Evolutionary conservation across 2,329 filamentous ascomycete genomes (phyloP).

Genomic region (Epicoccum sorghinum): DNA sequence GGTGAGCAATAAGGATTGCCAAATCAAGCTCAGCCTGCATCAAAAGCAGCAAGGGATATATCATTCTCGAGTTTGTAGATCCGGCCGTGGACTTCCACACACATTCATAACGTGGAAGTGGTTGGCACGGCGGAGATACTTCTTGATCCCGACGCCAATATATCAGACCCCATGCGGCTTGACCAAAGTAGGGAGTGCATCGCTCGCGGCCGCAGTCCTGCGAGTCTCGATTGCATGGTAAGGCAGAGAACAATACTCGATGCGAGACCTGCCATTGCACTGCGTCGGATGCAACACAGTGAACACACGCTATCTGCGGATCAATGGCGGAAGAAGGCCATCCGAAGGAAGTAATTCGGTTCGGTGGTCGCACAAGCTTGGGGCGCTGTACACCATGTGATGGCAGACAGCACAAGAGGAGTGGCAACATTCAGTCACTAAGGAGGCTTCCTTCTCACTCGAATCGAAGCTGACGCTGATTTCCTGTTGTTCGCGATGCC

Average conservation of each 20-base stretch:
- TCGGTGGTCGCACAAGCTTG: slow-evolving; percentile 2
- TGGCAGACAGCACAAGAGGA: not conserved
- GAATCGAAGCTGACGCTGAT: not conserved
- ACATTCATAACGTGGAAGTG: not conserved
- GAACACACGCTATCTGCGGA: not conserved
- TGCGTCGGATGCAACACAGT: not conserved
- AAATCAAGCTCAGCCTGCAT: slow-evolving; percentile 9
- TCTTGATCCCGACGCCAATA: not conserved
- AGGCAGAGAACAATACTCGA: not conserved
- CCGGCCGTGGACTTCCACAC: not conserved
- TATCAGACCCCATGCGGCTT: not conserved
- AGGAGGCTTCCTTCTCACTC: not conserved
- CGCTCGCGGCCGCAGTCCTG: not conserved
- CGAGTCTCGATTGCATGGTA: too few relatives aligned
- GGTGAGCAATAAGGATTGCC: slow-evolving; percentile 3
- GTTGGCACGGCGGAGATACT: not conserved
- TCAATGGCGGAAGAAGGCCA: not conserved
- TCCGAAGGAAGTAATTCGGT: not conserved
- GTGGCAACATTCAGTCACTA: not conserved
- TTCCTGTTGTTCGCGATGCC: not conserved
- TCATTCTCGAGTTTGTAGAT: not conserved
- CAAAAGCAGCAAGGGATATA: slow-evolving; percentile 2
- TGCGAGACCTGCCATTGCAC: not conserved
- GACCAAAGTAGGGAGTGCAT: not conserved
- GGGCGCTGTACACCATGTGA: not conserved